These are phyloP conservation scores for Thymus quinquecostatus DNA, from an alignment of 257 asterid species.

Conservation along the genomic window DNA sequence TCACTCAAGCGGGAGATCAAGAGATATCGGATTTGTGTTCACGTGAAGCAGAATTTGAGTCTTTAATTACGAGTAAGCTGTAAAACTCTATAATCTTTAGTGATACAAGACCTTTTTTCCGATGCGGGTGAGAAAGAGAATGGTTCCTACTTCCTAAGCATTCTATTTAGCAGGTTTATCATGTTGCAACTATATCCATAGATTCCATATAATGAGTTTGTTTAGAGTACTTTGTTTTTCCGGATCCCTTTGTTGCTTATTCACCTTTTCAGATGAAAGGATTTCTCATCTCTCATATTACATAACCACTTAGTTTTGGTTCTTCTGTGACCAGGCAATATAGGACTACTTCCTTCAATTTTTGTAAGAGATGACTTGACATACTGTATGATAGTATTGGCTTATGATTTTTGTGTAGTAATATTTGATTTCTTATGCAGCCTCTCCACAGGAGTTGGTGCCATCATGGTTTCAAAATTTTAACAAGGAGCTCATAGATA, in stretches of 20 bases:
- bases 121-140: background rate
- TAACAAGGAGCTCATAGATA: constrained; percentile 78
- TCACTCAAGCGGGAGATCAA: constrained; percentile 71
- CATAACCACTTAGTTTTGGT: too few relatives aligned
- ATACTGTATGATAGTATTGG: constrained; percentile 9
- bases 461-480: constrained; percentile 92
- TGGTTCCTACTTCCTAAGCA: constrained; percentile 12
- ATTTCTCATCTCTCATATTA: background rate
- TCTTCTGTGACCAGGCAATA: too few relatives aligned
- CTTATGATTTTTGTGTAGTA: constrained; percentile 31
- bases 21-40: constrained; percentile 61
- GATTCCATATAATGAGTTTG: background rate
- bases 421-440: constrained; percentile 52
- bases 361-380: background rate
- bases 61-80: constrained; percentile 63
- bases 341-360: too few relatives aligned
- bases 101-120: constrained; percentile 27
- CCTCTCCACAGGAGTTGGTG: constrained; percentile 62
- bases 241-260: background rate
- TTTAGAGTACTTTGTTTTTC: background rate
- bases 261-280: background rate
- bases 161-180: constrained; percentile 16
- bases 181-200: constrained; percentile 7
- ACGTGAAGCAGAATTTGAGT: constrained; percentile 57
- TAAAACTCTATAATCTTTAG: constrained; percentile 22